phyloP scores from a whole-genome alignment of 2,329 filamentous ascomycete genomes.

The Colletotrichum sp. region DNA sequence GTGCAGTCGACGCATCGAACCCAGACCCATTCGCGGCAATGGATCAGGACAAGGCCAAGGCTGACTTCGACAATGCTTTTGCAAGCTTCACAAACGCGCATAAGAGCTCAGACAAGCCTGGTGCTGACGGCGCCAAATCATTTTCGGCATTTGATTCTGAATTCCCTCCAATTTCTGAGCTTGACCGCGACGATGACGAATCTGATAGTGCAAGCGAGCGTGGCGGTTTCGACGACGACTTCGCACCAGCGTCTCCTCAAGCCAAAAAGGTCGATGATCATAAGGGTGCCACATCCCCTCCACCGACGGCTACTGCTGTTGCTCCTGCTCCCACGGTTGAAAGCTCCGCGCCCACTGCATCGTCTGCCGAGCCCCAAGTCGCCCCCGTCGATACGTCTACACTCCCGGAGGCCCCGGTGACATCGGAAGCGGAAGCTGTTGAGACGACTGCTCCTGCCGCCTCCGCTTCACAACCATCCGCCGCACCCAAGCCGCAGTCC shows the following conservation, averaged over 20 bases:
- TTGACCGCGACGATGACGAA: conserved; percentile 72
- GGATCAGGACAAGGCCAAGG: conserved; percentile 68
- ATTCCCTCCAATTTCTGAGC: conserved; percentile 91
- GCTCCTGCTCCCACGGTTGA: not conserved
- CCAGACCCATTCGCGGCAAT: conserved; percentile 58
- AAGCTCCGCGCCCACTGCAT: not conserved
- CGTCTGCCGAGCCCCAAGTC: conserved; percentile 7
- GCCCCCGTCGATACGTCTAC: conserved; percentile 17
- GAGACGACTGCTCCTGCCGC: conserved; percentile 1
- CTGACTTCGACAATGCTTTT: conserved; percentile 87
- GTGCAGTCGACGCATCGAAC: not conserved
- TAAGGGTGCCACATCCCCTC: conserved; percentile 18
- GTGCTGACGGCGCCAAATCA: conserved; percentile 46
- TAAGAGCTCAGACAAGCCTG: conserved; percentile 51
- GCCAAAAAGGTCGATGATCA: conserved; percentile 33
- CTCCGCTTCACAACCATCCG: conserved; percentile 25
- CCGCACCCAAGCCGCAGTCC: conserved; percentile 41
- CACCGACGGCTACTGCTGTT: conserved; percentile 35
- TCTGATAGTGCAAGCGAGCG: conserved; percentile 80
- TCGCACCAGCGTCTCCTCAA: conserved; percentile 68
- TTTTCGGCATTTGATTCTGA: conserved; percentile 70
- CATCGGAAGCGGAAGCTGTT: not conserved
- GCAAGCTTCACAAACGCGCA: conserved; percentile 70
- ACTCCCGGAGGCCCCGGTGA: not conserved
- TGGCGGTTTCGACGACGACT: conserved; percentile 93